Base-by-base conservation (phyloP, 2,329 filamentous ascomycete species). In the Aaosphaeria arxii region DNA sequence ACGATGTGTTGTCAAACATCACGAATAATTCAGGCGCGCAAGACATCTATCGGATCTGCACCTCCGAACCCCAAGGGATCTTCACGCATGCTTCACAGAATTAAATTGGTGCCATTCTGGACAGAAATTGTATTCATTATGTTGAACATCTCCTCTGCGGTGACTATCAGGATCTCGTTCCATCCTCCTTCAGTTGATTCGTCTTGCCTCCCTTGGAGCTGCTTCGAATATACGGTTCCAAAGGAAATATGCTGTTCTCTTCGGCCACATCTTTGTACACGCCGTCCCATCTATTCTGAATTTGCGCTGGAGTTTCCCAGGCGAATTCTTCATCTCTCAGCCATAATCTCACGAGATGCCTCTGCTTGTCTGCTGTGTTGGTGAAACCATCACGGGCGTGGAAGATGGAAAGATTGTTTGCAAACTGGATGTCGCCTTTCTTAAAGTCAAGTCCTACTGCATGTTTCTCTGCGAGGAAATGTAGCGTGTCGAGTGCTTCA, bases 171-270 rank as follows among this genome's bases (percentile, higher is more conserved):
- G n/a, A n/a, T n/a, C n/a, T n/a, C 17, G 17, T 24, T 24, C 17
- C 17, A 24, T 24, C 17, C 17, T 24, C 17, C 17, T 24, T 24
- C 17, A 24, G 17, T 24, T 24, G 17, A 24, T 24, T 24, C 17
- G 17, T 24, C 17, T 24, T 24, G 17, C 17, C 17, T 24, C 17
- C 17, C 17, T 24, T 24, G 3, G 17, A 24, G 17, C 17, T 24
- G 32, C 45, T 47, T 33, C 44, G 42, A 11, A 49, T 35, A 39
- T 38, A 46, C 17, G 43, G 30, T 29, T 49, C 47, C 11, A 49
- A 66, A 0, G 82, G 81, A 45, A 85, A 80, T 0, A 82, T 75
- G 33, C 79, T 71, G 7, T 71, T 75, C 51, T 82, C 79, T 0
- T 75, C 67, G 3, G 67, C 75, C 3, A 84, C 74, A 4, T 71